A percentile compares a stretch with the other conserved stretches of the same genome.
Conservation (phyloP, 768 basidiomycete species). For the Ramaria sp. region DNA sequence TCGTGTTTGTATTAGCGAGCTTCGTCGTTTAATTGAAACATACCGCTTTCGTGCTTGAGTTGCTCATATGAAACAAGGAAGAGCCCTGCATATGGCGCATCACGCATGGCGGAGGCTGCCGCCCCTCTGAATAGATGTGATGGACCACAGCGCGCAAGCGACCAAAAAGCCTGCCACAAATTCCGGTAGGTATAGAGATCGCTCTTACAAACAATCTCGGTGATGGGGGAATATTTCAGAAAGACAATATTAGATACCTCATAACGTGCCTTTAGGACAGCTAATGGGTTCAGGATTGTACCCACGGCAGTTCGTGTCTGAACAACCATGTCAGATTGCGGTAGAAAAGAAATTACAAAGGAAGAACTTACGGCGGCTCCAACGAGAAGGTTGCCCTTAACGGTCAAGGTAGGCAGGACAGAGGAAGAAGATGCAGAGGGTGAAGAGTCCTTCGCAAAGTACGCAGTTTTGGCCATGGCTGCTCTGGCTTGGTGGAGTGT, state of each 20-base stretch:
- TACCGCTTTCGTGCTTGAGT: constrained; percentile 66
- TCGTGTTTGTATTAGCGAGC: background rate
- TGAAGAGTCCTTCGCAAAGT: constrained; percentile 40
- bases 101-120: constrained; percentile 78
- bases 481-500: constrained; percentile 73
- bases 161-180: constrained; percentile 43
- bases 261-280: constrained; percentile 84
- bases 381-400: constrained; percentile 73
- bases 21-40: constrained; percentile 13
- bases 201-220: constrained; percentile 32
- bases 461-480: constrained; percentile 57
- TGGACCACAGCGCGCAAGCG: constrained; percentile 60
- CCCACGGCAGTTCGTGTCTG: constrained; percentile 70
- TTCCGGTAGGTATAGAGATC: constrained; percentile 64
- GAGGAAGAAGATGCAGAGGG: constrained; percentile 24
- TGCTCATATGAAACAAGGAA: constrained; percentile 85
- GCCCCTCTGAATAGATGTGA: constrained; percentile 80
- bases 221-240: background rate
- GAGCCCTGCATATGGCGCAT: constrained; percentile 89
- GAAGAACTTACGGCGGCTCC: constrained; percentile 44
- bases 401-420: constrained; percentile 59
- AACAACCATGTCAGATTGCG: background rate
- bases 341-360: background rate
- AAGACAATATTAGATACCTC: constrained; percentile 50
- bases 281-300: constrained; percentile 79